A percentile compares a stretch with the other conserved stretches of the same genome.
phyloP scores from a whole-genome alignment of 257 asterid genomes.

The Solanum sitiens region DNA sequence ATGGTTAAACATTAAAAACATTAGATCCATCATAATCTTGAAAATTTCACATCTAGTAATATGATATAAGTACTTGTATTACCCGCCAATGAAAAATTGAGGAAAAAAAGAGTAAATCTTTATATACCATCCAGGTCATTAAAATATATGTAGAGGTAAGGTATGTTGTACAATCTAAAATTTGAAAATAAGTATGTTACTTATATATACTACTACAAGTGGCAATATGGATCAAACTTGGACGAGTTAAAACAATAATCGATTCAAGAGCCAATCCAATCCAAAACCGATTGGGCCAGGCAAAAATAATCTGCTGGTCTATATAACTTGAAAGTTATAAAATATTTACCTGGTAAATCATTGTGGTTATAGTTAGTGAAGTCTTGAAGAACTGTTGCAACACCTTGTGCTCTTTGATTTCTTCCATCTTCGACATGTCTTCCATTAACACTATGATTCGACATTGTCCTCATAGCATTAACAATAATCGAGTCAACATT shows the following conservation, averaged over 20 bases:
- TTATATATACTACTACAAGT: too few species aligned
- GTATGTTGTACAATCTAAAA: too few species aligned
- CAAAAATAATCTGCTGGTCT: background rate
- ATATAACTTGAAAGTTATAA: background rate
- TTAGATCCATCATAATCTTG: background rate
- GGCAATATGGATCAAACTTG: too few species aligned
- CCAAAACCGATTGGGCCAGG: background rate
- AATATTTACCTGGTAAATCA: background rate
- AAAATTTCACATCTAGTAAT: background rate
- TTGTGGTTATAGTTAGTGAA: background rate
- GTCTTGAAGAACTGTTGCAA: background rate
- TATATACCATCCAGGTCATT: too few species aligned
- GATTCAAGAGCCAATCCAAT: too few species aligned
- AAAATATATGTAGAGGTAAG: too few species aligned
- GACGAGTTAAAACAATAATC: too few species aligned
- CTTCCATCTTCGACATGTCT: background rate
- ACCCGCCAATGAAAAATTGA: background rate
- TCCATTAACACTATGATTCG: background rate
- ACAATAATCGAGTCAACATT: background rate
- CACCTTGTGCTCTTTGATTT: background rate
- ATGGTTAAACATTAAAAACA: background rate
- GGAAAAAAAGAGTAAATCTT: background rate
- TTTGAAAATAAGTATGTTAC: too few species aligned
- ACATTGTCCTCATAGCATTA: background rate
- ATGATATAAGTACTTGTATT: background rate